Percentiles rank a stretch among this genome's conserved stretches.
These are phyloP conservation scores for Pyrus bretschneideri DNA, from an alignment of 306 rosid genomes.

Conservation along the genomic window DNA sequence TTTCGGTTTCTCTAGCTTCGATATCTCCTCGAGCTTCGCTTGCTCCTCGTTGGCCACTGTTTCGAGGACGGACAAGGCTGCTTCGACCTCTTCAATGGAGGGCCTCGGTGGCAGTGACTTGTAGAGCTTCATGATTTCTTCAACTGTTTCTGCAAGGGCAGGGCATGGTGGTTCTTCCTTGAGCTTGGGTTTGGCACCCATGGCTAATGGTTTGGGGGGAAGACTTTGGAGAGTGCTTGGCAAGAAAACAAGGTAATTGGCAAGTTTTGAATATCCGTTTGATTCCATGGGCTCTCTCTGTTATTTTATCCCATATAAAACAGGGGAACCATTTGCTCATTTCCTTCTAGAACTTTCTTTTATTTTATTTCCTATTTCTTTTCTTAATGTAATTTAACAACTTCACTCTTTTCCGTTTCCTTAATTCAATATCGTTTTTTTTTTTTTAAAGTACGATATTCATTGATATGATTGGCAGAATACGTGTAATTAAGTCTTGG, in stretches of 20 bases:
- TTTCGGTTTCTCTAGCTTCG: conserved; percentile 28
- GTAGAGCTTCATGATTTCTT: conserved; percentile 54
- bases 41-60: conserved; percentile 57
- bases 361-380: not conserved
- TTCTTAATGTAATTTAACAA: not conserved
- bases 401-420: not conserved
- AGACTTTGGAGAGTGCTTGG: not conserved
- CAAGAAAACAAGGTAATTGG: not conserved
- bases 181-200: conserved; percentile 26
- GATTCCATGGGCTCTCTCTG: not conserved
- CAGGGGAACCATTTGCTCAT: not conserved
- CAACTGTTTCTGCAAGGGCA: conserved; percentile 38
- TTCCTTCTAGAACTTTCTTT: not conserved
- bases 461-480: too few relatives aligned
- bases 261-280: not conserved
- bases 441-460: too few relatives aligned
- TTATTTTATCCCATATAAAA: not conserved
- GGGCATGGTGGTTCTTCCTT: conserved; percentile 33
- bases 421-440: too few relatives aligned
- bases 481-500: too few relatives aligned
- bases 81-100: conserved; percentile 70
- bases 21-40: conserved; percentile 50
- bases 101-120: conserved; percentile 81
- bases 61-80: conserved; percentile 51
- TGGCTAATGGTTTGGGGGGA: conserved; percentile 27